phyloP scores from a whole-genome alignment of 2,329 filamentous ascomycete genomes.

The Ceratocystis huliohia region DNA sequence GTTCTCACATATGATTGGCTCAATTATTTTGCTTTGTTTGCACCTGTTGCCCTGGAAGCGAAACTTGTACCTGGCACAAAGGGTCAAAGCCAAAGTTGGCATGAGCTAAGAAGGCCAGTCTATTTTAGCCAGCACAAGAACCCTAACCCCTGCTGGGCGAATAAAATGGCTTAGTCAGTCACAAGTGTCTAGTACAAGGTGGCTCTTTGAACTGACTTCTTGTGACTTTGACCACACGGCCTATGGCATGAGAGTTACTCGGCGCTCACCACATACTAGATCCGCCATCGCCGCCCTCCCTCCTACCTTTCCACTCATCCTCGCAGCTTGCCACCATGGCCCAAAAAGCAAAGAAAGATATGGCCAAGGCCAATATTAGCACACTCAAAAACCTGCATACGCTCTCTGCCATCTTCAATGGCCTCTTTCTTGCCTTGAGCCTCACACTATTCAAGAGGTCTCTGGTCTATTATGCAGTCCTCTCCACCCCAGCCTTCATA shows the following conservation, averaged over 20 bases:
- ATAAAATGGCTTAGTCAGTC: neutral
- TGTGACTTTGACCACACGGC: too few relatives aligned
- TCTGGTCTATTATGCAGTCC: slow-evolving; percentile 53
- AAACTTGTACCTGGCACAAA: slow-evolving; percentile 3
- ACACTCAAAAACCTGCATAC: slow-evolving; percentile 72
- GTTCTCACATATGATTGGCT: slow-evolving; percentile 6
- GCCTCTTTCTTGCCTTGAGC: slow-evolving; percentile 60
- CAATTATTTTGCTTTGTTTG: slow-evolving; percentile 6
- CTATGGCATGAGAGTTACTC: too few relatives aligned
- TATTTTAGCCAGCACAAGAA: neutral
- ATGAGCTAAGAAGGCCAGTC: neutral
- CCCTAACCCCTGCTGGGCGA: neutral
- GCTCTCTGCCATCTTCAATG: slow-evolving; percentile 58
- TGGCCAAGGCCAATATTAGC: slow-evolving; percentile 64
- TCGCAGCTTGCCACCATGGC: slow-evolving; percentile 36
- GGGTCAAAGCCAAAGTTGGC: neutral
- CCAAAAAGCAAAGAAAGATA: slow-evolving; percentile 51
- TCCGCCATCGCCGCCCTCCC: too few relatives aligned
- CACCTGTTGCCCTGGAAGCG: slow-evolving; percentile 20
- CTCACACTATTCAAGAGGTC: slow-evolving; percentile 53
- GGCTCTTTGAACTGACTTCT: neutral
- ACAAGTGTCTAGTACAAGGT: slow-evolving; percentile 5
- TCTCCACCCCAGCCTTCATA: slow-evolving; percentile 61
- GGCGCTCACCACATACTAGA: too few relatives aligned
- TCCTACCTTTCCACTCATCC: neutral